Percentiles rank a stretch among this genome's conserved stretches.
These are phyloP conservation scores for Adansonia grandidieri DNA, from an alignment of 441 rosid species.

Conservation along the genomic window DNA sequence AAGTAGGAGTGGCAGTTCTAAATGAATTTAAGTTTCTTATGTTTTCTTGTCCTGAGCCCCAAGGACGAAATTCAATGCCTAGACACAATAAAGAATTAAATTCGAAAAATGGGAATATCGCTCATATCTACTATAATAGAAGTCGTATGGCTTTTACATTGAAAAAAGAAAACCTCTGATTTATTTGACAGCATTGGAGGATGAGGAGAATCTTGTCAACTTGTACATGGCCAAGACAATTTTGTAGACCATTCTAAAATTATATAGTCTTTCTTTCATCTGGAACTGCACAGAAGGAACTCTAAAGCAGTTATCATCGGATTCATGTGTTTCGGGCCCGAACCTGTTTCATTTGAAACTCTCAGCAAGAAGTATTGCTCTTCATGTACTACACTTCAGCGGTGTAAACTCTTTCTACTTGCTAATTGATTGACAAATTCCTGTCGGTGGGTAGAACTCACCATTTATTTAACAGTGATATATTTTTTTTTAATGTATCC, in stretches of 20 bases:
- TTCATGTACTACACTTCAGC: not conserved
- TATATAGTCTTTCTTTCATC: not conserved
- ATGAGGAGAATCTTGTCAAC: too few relatives aligned
- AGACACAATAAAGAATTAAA: not conserved
- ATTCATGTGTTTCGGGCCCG: not conserved
- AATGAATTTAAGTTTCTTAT: not conserved
- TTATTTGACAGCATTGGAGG: too few relatives aligned
- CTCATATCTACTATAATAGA: too few relatives aligned
- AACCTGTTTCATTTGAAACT: slow-evolving; percentile 32
- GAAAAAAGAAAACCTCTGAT: too few relatives aligned
- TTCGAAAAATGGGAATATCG: not conserved
- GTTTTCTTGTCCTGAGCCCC: not conserved
- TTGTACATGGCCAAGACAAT: too few relatives aligned
- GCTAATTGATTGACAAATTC: slow-evolving; percentile 4
- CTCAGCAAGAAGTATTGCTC: slow-evolving; percentile 55
- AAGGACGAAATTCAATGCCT: not conserved
- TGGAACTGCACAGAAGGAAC: not conserved
- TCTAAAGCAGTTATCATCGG: not conserved
- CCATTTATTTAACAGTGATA: not conserved
- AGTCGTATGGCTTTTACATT: too few relatives aligned
- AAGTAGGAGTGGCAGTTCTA: not conserved
- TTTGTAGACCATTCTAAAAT: too few relatives aligned
- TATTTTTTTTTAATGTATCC: not conserved
- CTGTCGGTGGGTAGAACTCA: not conserved
- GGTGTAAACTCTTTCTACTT: slow-evolving; percentile 64